Evolutionary conservation across 2,329 filamentous ascomycete genomes (phyloP), one percentile per base, ranked within the genome.

Genomic region (Lomentospora prolificans): DNA sequence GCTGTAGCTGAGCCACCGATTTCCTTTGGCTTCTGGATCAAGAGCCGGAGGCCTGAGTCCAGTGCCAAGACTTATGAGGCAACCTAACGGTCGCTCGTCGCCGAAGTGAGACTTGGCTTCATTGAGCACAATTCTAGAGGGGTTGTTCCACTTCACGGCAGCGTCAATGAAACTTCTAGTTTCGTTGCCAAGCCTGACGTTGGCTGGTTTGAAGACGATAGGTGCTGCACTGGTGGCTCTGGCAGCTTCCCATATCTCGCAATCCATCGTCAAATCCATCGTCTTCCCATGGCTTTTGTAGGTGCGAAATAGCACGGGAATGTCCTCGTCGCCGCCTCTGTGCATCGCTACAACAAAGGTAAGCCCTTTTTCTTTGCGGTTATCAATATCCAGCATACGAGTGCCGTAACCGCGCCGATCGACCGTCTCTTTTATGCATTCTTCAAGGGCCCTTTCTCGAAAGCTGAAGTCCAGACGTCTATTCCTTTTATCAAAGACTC

Each of bases 401-500:
- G 61, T 59, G 1, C 60, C 61, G 3, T 58, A 41, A 1, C 28
- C 53, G 0, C 57, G 58, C 1, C 56, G 19, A 1, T 50, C 25
- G 4, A 68, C 65, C 2, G 67, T 57, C 0, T 55, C 27, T 24
- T 66, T 55, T 4, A 69, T 62, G 0, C 64, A 63, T 14, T 62
- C 51, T 28, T 67, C 64, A 3, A 78, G 64, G 3, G 64, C 61
- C 1, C 61, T 60, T 57, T 61, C 22, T 50, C 50, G 30, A 44
- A 19, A 53, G 14, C 59, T 17, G 9, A 12, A 6, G 44, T 57
- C n/a, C 41, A 39, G 59, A 57, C 52, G 57, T 17, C 58, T 58
- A 52, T 68, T 67, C 17, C 60, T 63, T 9, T 59, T 61, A 1
- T 59, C 55, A 57, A 76, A 76, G 3, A 75, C 65, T 2, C 61